A percentile compares a stretch with the other conserved stretches of the same genome.
phyloP scores from a whole-genome alignment of 768 basidiomycete genomes.

The Auriscalpium microsporum region DNA sequence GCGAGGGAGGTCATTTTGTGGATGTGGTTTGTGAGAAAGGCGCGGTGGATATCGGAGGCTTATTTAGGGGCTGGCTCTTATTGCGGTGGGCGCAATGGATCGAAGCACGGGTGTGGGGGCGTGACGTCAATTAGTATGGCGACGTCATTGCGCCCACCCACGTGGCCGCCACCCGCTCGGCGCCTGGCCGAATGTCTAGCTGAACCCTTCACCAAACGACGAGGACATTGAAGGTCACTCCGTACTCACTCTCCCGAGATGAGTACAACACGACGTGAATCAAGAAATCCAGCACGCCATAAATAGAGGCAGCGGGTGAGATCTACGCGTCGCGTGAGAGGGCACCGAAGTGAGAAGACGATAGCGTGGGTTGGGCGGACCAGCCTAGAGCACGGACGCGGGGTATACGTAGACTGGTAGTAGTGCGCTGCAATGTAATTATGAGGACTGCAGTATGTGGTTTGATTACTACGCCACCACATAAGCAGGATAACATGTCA shows the following conservation, averaged over 20 bases:
- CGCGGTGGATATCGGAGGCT: background rate
- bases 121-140: background rate
- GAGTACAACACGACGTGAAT: slow-evolving; percentile 18
- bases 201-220: too few species aligned
- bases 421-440: slow-evolving; percentile 13
- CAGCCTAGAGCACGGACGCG: background rate
- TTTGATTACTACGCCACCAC: slow-evolving; percentile 6
- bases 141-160: background rate
- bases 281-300: background rate
- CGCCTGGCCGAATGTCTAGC: too few species aligned
- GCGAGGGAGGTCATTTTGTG: background rate
- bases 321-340: too few species aligned
- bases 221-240: too few species aligned
- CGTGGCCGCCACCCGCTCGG: too few species aligned
- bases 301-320: background rate
- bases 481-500: too few species aligned
- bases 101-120: background rate
- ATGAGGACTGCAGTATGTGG: slow-evolving; percentile 5
- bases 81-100: background rate
- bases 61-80: background rate
- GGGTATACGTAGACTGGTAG: slow-evolving; percentile 15
- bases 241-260: too few species aligned
- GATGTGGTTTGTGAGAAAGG: background rate
- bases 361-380: too few species aligned
- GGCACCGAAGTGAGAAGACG: too few species aligned